Evolutionary conservation across 2,329 filamentous ascomycete species (phyloP).

Genomic region (Cadophora gregata): DNA sequence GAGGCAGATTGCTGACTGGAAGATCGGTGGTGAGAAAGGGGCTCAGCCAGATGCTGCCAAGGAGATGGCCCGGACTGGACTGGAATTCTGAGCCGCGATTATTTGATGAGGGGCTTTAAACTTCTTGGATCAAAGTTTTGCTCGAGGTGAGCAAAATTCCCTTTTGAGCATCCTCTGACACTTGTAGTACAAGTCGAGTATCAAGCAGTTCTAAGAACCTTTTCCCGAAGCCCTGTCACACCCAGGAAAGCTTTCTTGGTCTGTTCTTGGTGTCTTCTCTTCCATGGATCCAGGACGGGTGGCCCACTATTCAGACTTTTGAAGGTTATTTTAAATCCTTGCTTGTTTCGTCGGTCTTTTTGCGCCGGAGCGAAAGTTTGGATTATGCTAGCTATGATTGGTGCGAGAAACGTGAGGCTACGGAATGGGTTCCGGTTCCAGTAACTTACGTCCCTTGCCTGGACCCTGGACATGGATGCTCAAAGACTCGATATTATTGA

Average conservation of each 20-base stretch:
- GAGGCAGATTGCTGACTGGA: background rate
- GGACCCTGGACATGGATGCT: no score
- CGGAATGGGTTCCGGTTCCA: background rate
- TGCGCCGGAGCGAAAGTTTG: background rate
- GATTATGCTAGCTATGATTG: background rate
- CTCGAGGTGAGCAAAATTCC: background rate
- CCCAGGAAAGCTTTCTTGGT: background rate
- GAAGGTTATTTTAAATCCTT: background rate
- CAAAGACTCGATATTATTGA: no score
- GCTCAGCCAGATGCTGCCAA: slow-evolving; percentile 8
- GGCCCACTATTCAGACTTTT: background rate
- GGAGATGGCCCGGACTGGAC: background rate
- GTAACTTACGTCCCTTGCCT: background rate
- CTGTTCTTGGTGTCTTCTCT: background rate
- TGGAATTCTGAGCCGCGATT: background rate
- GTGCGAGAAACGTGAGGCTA: background rate
- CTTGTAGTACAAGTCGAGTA: background rate
- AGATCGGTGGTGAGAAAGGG: background rate
- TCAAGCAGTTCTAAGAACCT: background rate
- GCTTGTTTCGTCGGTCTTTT: background rate
- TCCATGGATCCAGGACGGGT: background rate
- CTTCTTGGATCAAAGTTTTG: background rate
- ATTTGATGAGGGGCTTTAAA: background rate
- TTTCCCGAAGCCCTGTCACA: background rate
- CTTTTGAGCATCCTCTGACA: background rate